Evolutionary conservation across 495 filamentous ascomycete genomes (phyloP), one percentile per base, ranked within the genome.

Genomic region (Bathelium albidoporum): DNA sequence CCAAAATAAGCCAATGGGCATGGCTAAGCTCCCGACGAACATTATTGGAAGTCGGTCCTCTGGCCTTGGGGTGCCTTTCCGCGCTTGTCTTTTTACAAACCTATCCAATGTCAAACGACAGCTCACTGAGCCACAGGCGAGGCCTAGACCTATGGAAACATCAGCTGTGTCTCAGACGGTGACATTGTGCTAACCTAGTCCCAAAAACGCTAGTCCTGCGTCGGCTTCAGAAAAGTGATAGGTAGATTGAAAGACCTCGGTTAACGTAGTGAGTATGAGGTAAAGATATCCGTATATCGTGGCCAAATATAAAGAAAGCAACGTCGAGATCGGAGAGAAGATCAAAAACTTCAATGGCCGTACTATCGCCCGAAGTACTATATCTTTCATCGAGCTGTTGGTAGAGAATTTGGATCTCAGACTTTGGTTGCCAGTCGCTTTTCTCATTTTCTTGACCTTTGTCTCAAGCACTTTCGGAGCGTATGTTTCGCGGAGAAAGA

Each of bases 21-120:
- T 72, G 1, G 88, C 63, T 2, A 89, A 29, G 1, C 81, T 77
- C 1, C 82, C 81, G 12, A 83, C 74, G 22, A 77, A 68, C 72
- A 87, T 83, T 14, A 88, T 74, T 0, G 85, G 87, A 0, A 87
- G 76, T 16, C 89, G 80, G 71, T 85, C 89, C 69, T 91, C 88
- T 0, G 89, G 88, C 0, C n/a, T n/a, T 66, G 69, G 0, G 83
- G 84, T n/a, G 78, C 70, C 44, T 76, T 77, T 65, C 80, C 79
- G 69, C 87, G 84, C 26, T 76, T 75, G n/a, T 70, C 68, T 73
- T 86, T n/a, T n/a, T n/a, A n/a, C n/a, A n/a, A n/a, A n/a, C n/a
- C n/a, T n/a, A n/a, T n/a, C n/a, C n/a, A n/a, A n/a, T n/a, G n/a
- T n/a, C n/a, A n/a, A n/a, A n/a, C n/a, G n/a, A n/a, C n/a, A n/a